phyloP scores from a whole-genome alignment of 129 eudicot genomes.

The Tagetes patula region DNA sequence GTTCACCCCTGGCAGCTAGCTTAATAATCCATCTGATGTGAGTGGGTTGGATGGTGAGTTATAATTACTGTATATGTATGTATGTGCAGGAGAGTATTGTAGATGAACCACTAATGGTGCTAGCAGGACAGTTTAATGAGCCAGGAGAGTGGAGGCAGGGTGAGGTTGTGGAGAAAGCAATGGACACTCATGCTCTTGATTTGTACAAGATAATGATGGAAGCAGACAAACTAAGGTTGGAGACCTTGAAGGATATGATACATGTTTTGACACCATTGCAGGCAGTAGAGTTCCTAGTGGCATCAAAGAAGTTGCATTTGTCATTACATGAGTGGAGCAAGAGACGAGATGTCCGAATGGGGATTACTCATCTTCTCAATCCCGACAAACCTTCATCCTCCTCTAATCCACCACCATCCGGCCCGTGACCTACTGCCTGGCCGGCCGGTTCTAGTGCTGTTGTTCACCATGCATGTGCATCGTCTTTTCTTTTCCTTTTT shows the following conservation, averaged over 20 bases:
- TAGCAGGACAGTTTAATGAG: constrained; percentile 13
- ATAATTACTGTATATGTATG: neutral
- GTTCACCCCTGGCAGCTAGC: too few relatives aligned
- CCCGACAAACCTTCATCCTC: neutral
- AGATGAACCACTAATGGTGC: constrained; percentile 39
- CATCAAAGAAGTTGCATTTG: constrained; percentile 44
- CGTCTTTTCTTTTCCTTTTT: too few relatives aligned
- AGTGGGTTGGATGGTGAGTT: neutral
- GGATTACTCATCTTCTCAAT: constrained; percentile 13
- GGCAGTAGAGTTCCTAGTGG: constrained; percentile 41
- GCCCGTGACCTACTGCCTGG: neutral
- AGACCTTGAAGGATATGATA: constrained; percentile 38
- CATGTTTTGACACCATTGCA: constrained; percentile 44
- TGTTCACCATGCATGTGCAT: too few relatives aligned
- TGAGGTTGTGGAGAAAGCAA: constrained; percentile 24
- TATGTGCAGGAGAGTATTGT: constrained; percentile 39
- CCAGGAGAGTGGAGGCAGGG: constrained; percentile 29
- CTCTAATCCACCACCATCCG: neutral
- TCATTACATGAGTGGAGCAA: constrained; percentile 42
- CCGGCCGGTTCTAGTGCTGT: neutral
- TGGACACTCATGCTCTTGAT: constrained; percentile 40
- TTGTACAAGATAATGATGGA: constrained; percentile 20
- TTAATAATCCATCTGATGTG: neutral
- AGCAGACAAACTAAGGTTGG: constrained; percentile 43
- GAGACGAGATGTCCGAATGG: constrained; percentile 33